Evolutionary conservation across 1,284 basidiomycete species (phyloP), one percentile per base, ranked within the genome.

Genomic region (Inonotus hispidus): DNA sequence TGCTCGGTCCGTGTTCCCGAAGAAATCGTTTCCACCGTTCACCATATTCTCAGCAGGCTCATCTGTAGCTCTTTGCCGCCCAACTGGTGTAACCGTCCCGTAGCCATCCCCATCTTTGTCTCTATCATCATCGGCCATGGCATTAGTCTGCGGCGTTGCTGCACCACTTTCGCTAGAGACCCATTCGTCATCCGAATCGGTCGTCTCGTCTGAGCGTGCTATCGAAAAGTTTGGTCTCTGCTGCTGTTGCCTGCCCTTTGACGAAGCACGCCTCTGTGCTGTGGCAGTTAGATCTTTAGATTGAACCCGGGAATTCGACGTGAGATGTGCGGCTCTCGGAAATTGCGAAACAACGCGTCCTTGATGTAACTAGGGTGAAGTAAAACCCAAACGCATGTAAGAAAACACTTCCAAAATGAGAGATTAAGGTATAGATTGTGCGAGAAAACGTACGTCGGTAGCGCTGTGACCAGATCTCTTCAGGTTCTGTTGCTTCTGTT

Each of bases 141-240:
- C 65, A n/a, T 68, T 71, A 63, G 79, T 80, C 8, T 62, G 58
- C 38, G 88, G 88, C 1, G 87, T 90, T 1, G 75, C 85, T 0
- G 82, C 84, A 14, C 86, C 87, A 67, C 86, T 89, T 70, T 87
- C 87, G 68, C 83, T 87, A 19, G 87, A 88, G 1, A 87, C 78
- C 86, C 87, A 89, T 63, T 84, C 88, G 58, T 88, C 84, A 19
- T 83, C 86, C 43, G 86, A 84, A 16, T 79, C 82, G 19, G 41
- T 19, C 54, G 81, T 80, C 25, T 71, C 76, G 53, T 72, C 75
- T 56, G 76, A 75, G 62, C 75, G 80, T 21, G 83, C 75, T 56
- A 89, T 77, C 21, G 82, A 81, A 68, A 89, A 89, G 2, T 80
- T 84, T 29, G 73, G 68, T 69, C 82, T 84, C 29, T 74, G 71